phyloP scores from a whole-genome alignment of 495 filamentous ascomycete species.

The Penicillium angulare region DNA sequence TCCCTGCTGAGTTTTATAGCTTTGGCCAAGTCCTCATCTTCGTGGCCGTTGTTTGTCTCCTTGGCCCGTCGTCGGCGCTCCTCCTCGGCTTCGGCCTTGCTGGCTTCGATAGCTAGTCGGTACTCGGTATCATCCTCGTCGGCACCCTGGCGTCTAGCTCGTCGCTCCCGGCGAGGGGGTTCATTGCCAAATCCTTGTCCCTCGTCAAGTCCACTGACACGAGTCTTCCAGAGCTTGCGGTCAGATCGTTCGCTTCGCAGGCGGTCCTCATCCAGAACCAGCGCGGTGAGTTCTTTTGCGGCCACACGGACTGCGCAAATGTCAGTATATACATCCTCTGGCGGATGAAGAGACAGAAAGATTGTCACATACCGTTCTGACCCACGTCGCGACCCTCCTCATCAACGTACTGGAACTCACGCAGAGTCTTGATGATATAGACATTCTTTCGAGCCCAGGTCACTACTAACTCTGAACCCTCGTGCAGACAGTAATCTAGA shows the following conservation, averaged over 20 bases:
- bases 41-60: slow-evolving; percentile 44
- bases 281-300: slow-evolving; percentile 92
- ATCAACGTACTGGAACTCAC: slow-evolving; percentile 94
- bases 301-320: slow-evolving; percentile 75
- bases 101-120: slow-evolving; percentile 89
- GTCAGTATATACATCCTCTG: neutral
- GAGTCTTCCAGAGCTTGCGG: slow-evolving; percentile 93
- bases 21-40: slow-evolving; percentile 88
- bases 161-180: slow-evolving; percentile 42
- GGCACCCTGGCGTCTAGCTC: slow-evolving; percentile 41
- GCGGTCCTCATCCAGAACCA: slow-evolving; percentile 93
- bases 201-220: slow-evolving; percentile 91
- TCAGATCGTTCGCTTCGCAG: slow-evolving; percentile 88
- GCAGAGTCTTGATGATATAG: slow-evolving; percentile 96
- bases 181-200: slow-evolving; percentile 45
- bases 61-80: slow-evolving; percentile 71
- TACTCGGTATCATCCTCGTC: slow-evolving; percentile 95
- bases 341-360: neutral
- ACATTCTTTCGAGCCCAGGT: slow-evolving; percentile 98
- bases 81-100: slow-evolving; percentile 93
- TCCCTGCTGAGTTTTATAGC: slow-evolving; percentile 96
- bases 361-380: slow-evolving; percentile 70
- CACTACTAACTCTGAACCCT: slow-evolving; percentile 93
- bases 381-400: slow-evolving; percentile 94
- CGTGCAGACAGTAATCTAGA: slow-evolving; percentile 96